A percentile compares a stretch with the other conserved stretches of the same genome.
Conservation (phyloP, 768 basidiomycete species). For the Cystofilobasidium ferigula region DNA sequence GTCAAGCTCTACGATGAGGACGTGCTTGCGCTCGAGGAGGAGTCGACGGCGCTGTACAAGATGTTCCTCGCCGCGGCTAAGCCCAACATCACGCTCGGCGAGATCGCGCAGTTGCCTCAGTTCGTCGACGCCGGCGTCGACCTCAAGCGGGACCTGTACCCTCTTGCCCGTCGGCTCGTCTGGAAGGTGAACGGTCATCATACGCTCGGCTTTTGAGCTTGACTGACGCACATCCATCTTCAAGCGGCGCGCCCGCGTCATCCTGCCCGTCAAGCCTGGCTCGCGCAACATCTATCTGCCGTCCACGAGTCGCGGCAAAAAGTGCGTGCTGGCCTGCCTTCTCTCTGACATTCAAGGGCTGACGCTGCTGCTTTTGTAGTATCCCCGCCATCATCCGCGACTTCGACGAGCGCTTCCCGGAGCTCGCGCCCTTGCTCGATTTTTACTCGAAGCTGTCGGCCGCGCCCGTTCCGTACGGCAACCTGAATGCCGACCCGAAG, state of each 20-base stretch:
- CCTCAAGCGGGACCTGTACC: constrained; percentile 56
- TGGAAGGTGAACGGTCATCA: constrained; percentile 46
- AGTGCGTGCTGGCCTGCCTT: not conserved
- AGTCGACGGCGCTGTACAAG: constrained; percentile 38
- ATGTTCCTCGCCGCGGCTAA: constrained; percentile 36
- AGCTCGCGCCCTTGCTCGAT: constrained; percentile 58
- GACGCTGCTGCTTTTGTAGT: constrained; percentile 37
- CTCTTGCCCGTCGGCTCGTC: constrained; percentile 84
- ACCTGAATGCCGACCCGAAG: constrained; percentile 41
- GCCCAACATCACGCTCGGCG: constrained; percentile 33
- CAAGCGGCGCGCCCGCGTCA: constrained; percentile 65
- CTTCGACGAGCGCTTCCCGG: constrained; percentile 55
- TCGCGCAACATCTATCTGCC: constrained; percentile 73
- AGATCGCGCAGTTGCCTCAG: constrained; percentile 34
- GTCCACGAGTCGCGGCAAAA: constrained; percentile 32
- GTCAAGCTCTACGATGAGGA: not conserved
- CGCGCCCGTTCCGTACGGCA: constrained; percentile 73
- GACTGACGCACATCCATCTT: not conserved
- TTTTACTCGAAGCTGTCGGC: constrained; percentile 67
- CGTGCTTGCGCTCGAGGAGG: constrained; percentile 4
- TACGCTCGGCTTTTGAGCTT: too few species aligned
- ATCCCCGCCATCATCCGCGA: constrained; percentile 48
- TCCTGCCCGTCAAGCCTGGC: constrained; percentile 68
- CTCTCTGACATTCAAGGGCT: too few species aligned
- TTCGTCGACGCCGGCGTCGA: constrained; percentile 28